Conservation (phyloP, 192 early-diverging fungal genomes). For the Allomyces macrogynus region DNA sequence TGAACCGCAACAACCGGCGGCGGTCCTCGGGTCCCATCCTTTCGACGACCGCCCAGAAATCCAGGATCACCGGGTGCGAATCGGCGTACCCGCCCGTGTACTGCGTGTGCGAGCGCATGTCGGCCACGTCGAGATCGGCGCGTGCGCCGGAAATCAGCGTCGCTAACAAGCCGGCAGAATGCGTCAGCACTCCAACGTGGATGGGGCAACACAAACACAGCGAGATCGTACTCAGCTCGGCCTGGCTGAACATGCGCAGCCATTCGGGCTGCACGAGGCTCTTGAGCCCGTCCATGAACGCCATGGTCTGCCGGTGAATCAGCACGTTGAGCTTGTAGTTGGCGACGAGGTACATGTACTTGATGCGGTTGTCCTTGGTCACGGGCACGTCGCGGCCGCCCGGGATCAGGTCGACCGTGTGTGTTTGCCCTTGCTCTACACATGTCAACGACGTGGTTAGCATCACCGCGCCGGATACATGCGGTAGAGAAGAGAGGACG, state of each 20-base stretch:
- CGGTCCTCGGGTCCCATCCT: constrained; percentile 36
- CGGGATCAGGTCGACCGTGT: constrained; percentile 49
- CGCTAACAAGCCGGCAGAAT: no score
- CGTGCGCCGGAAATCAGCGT: constrained; percentile 64
- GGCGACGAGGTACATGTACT: constrained; percentile 72
- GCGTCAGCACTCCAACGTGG: no score
- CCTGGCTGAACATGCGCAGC: constrained; percentile 81
- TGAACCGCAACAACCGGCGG: constrained; percentile 58
- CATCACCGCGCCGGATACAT: no score
- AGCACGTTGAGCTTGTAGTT: constrained; percentile 70
- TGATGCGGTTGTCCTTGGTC: constrained; percentile 63
- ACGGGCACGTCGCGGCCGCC: constrained; percentile 56
- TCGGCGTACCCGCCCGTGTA: constrained; percentile 54
- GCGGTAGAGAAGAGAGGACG: background rate
- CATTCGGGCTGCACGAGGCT: constrained; percentile 69
- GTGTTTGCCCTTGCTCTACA: no score
- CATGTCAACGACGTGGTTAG: no score
- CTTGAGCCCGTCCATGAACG: constrained; percentile 68
- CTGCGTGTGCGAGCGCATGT: constrained; percentile 49
- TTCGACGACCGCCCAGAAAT: constrained; percentile 53
- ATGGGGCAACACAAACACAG: no score
- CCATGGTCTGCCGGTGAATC: constrained; percentile 51
- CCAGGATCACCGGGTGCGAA: constrained; percentile 48
- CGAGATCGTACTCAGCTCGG: background rate
- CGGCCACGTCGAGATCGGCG: constrained; percentile 51